Base-by-base conservation (phyloP, 345 rosid species). In the Eucalyptus marginata region DNA sequence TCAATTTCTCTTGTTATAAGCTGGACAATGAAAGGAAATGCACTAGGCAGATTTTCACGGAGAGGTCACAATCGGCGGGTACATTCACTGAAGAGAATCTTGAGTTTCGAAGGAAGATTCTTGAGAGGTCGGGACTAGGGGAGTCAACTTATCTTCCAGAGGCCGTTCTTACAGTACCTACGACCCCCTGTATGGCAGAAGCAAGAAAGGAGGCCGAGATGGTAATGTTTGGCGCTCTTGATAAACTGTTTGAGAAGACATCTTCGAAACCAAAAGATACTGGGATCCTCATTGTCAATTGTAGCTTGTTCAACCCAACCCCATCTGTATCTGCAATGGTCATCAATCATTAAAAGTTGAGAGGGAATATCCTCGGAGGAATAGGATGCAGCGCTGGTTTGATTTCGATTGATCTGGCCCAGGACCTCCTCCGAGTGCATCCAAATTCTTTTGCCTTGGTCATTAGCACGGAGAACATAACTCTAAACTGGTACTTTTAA, bases 371-470 rank as follows among this genome's bases (percentile, higher is more conserved):
- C n/a, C 87, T 95, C 29, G 90, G 95, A n/a, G 95, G 94, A 49
- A 95, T n/a, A n/a, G n/a, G n/a, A n/a, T 94, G 96, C 24, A 90
- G 97, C 88, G 96, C 97, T 7, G 96, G 97, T 56, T 90, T 94
- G 71, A 94, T 95, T 66, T 92, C 97, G 3, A 89, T 94, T 43
- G 95, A 94, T 87, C 92, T 94, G 6, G 95, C 95, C 4, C 93
- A 94, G 88, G 86, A 91, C 49, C 95, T 95, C 40, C 94, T 95
- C 49, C 92, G 33, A 56, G 95, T 93, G 20, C 91, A 91, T 64
- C 94, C 96, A 25, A 93, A 93, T 88, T 89, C 94, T 2, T 92
- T 89, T 54, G 97, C 95, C 36, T 87, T 94, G 58, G 96, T 95
- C 52, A 88, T 95, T 59, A 95, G 94, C 91, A 94, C 90, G 88